phyloP scores from a whole-genome alignment of 352 stramenopile species.

The Phytophthora fragariaefolia region DNA sequence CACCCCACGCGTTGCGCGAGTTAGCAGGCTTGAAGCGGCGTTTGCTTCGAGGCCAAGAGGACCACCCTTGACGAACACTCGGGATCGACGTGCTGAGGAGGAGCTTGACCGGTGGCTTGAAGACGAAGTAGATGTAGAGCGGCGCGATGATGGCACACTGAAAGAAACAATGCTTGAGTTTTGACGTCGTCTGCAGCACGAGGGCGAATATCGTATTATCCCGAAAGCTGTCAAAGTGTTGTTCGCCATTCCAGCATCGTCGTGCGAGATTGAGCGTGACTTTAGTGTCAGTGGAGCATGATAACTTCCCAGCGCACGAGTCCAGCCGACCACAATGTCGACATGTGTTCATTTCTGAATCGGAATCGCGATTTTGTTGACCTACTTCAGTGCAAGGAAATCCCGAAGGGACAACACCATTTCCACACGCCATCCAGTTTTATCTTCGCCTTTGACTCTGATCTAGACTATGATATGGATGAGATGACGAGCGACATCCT shows the following conservation, averaged over 20 bases:
- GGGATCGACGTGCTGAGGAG: constrained; percentile 17
- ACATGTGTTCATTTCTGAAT: constrained; percentile 26
- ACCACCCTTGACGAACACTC: not conserved
- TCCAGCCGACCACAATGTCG: constrained; percentile 12
- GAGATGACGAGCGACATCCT: not conserved
- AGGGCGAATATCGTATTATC: constrained; percentile 16
- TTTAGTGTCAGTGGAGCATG: constrained; percentile 23
- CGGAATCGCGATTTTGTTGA: constrained; percentile 24
- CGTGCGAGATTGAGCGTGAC: constrained; percentile 24
- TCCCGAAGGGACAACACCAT: constrained; percentile 13
- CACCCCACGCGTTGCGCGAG: not conserved
- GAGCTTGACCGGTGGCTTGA: constrained; percentile 15
- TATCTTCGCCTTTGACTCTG: constrained; percentile 3
- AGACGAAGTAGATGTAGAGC: constrained; percentile 11
- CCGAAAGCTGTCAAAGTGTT: constrained; percentile 20
- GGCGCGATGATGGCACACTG: not conserved
- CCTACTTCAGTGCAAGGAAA: constrained; percentile 25
- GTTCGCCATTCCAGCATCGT: constrained; percentile 12
- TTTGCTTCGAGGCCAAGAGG: constrained; percentile 1
- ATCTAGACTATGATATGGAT: not conserved
- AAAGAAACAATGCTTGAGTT: constrained; percentile 22
- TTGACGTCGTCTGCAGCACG: constrained; percentile 10
- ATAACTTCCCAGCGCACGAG: constrained; percentile 8
- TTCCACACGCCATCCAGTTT: constrained; percentile 10
- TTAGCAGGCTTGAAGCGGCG: constrained; percentile 5